A percentile compares a stretch with the other conserved stretches of the same genome.
Evolutionary conservation across 805 yeast species (phyloP).

Genomic region (Sungouiozyma ichnusensis): DNA sequence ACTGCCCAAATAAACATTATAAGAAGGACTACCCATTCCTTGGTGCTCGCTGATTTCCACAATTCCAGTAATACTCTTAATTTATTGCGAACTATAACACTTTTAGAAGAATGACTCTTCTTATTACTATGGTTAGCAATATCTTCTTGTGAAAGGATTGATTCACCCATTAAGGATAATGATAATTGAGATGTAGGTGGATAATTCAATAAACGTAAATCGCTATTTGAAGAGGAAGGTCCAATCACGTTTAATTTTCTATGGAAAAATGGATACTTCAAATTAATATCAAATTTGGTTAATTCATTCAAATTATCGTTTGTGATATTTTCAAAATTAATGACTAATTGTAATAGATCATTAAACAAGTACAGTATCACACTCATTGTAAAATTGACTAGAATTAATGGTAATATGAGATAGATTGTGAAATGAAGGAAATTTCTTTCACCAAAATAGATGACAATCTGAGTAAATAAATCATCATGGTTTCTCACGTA

Average conservation of each 20-base stretch:
- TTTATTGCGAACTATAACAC: neutral
- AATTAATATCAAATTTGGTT: neutral
- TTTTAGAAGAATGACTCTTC: neutral
- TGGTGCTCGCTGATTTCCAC: neutral
- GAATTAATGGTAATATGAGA: slow-evolving; percentile 26
- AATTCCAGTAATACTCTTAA: neutral
- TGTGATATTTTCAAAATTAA: slow-evolving; percentile 2
- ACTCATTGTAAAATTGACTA: slow-evolving; percentile 12
- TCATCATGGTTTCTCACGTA: slow-evolving; percentile 30
- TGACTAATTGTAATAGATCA: slow-evolving; percentile 5
- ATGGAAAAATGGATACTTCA: neutral
- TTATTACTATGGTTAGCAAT: neutral
- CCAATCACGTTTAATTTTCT: neutral
- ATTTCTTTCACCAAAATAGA: slow-evolving; percentile 27
- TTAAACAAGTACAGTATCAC: slow-evolving; percentile 18
- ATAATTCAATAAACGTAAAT: neutral
- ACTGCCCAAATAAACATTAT: neutral
- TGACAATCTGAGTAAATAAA: slow-evolving; percentile 24
- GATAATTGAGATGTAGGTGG: neutral
- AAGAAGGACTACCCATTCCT: neutral
- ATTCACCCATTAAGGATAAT: neutral
- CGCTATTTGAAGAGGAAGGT: neutral
- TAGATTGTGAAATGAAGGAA: slow-evolving; percentile 22
- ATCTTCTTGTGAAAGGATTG: neutral
- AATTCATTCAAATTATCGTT: neutral